Percentiles rank a stretch among this genome's conserved stretches.
Conservation (phyloP, 306 rosid species). For the Sechiopsis laciniata region DNA sequence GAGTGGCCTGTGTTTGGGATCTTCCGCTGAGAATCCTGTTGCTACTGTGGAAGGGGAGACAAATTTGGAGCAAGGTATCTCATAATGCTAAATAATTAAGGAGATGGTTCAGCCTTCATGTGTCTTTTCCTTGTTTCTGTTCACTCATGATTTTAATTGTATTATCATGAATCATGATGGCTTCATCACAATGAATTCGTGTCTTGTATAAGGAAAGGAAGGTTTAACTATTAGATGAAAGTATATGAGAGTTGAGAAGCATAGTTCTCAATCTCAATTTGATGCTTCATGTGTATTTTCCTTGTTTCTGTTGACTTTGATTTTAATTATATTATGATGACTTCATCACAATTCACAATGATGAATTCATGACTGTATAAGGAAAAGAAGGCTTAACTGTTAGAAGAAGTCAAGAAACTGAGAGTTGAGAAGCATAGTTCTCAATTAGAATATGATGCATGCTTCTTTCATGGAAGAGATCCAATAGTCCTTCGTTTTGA, state of each 20-base stretch:
- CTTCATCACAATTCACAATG: too few relatives aligned
- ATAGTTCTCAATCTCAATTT: too few relatives aligned
- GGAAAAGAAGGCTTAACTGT: too few relatives aligned
- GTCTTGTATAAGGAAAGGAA: not conserved
- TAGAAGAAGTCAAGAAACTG: too few relatives aligned
- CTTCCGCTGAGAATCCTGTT: conserved; percentile 32
- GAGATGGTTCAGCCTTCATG: conserved; percentile 7
- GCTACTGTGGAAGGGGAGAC: conserved; percentile 31
- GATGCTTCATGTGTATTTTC: too few relatives aligned
- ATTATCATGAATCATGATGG: not conserved
- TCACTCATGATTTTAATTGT: conserved; percentile 1
- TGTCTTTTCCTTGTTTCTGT: not conserved
- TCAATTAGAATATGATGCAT: not conserved
- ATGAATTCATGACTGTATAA: too few relatives aligned
- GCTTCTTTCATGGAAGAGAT: not conserved
- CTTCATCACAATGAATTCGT: not conserved
- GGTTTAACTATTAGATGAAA: not conserved
- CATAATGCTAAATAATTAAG: not conserved
- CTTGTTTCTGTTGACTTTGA: too few relatives aligned
- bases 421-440: not conserved
- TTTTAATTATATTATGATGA: too few relatives aligned
- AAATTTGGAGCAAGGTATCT: conserved; percentile 42
- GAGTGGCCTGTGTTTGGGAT: conserved; percentile 58
- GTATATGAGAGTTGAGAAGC: too few relatives aligned
- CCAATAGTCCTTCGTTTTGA: not conserved